phyloP scores from a whole-genome alignment of 768 basidiomycete genomes.

The Russula dissimulans region DNA sequence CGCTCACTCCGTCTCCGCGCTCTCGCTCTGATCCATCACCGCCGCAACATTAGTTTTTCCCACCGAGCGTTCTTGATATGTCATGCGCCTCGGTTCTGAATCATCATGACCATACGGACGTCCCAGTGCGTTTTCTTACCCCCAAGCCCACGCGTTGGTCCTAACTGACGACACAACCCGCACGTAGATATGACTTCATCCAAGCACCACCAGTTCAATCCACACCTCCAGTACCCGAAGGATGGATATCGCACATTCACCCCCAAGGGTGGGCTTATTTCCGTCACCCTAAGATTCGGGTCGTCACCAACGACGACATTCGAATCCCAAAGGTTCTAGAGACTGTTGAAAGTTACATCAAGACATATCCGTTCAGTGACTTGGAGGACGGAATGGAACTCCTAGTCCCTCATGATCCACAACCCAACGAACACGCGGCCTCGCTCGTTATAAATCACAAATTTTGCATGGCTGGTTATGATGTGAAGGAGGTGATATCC shows the following conservation, averaged over 20 bases:
- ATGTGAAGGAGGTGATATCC: constrained; percentile 20
- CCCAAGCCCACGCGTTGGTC: no score
- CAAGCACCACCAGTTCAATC: background rate
- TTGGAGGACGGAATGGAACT: constrained; percentile 38
- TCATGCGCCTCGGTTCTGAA: background rate
- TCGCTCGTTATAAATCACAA: constrained; percentile 39
- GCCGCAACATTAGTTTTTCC: background rate
- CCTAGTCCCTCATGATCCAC: constrained; percentile 28
- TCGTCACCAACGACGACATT: constrained; percentile 44
- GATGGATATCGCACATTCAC: constrained; percentile 29
- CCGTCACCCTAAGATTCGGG: constrained; percentile 30
- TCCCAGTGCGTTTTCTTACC: background rate
- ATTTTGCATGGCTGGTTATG: constrained; percentile 38
- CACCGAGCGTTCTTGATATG: background rate
- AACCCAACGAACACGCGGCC: constrained; percentile 24
- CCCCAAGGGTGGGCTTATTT: constrained; percentile 46
- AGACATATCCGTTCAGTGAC: constrained; percentile 24
- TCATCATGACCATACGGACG: background rate
- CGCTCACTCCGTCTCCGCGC: background rate
- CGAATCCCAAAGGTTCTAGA: constrained; percentile 30
- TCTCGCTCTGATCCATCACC: no score
- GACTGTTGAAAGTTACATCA: constrained; percentile 25
- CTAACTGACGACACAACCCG: no score
- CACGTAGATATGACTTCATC: background rate
- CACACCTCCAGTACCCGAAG: background rate